A percentile compares a stretch with the other conserved stretches of the same genome.
Conservation (phyloP, 495 filamentous ascomycete genomes). For the Hypoxylon crocopeplum region DNA sequence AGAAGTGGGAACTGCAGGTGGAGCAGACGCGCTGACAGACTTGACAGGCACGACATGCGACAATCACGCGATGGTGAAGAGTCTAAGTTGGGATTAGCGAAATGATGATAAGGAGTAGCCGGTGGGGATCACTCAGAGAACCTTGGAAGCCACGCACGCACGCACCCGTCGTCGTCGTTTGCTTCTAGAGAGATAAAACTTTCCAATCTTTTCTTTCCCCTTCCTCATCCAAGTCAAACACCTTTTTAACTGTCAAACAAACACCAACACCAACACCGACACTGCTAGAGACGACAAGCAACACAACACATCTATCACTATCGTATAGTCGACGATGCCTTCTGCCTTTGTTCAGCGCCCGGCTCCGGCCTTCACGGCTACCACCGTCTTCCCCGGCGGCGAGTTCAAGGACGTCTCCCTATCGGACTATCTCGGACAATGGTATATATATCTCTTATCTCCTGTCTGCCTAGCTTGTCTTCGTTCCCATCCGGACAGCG, state of each 20-base stretch:
- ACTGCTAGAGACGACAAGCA: not conserved
- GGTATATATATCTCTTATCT: slow-evolving; percentile 27
- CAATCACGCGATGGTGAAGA: slow-evolving; percentile 30
- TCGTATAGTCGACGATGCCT: slow-evolving; percentile 38
- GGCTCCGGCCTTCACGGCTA: slow-evolving; percentile 57
- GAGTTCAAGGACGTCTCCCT: slow-evolving; percentile 54
- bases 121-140: not conserved
- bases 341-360: slow-evolving; percentile 59
- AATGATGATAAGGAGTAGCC: slow-evolving; percentile 24
- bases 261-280: not conserved
- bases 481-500: not conserved
- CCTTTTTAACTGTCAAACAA: not conserved
- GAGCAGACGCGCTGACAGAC: slow-evolving; percentile 9
- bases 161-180: slow-evolving; percentile 6
- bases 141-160: slow-evolving; percentile 2
- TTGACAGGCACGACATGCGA: slow-evolving; percentile 13
- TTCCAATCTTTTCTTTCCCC: not conserved
- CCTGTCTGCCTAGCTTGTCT: not conserved
- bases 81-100: slow-evolving; percentile 26
- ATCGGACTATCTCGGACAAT: slow-evolving; percentile 41
- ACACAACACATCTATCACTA: not conserved
- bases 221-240: not conserved
- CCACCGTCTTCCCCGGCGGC: slow-evolving; percentile 53
- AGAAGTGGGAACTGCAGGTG: slow-evolving; percentile 8
- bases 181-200: slow-evolving; percentile 17